phyloP scores from a whole-genome alignment of 805 yeast genomes.

The Candida quercuum region DNA sequence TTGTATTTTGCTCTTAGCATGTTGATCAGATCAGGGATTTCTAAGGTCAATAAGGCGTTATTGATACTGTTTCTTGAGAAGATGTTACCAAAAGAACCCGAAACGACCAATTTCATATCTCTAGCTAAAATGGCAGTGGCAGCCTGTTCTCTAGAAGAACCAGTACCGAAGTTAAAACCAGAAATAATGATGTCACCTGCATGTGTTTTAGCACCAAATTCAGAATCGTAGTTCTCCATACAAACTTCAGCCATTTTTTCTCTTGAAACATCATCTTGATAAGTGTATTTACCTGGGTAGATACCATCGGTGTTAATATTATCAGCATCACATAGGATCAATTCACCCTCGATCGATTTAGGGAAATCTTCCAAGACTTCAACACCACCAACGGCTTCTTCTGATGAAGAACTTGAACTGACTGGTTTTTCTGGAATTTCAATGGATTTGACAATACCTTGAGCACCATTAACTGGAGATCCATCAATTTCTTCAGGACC shows the following conservation, averaged over 20 bases:
- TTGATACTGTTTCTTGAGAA: conserved; percentile 94
- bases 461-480: conserved; percentile 40
- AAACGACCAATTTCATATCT: conserved; percentile 87
- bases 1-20: conserved; percentile 66
- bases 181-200: conserved; percentile 87
- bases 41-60: conserved; percentile 90
- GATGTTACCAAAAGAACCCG: conserved; percentile 97
- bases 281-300: conserved; percentile 98
- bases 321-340: conserved; percentile 94
- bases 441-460: conserved; percentile 40
- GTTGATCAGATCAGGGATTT: conserved; percentile 82
- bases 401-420: conserved; percentile 18
- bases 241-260: conserved; percentile 98
- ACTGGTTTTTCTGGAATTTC: conserved; percentile 25
- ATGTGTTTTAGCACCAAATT: conserved; percentile 73
- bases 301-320: conserved; percentile 97
- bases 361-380: conserved; percentile 91
- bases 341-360: conserved; percentile 79
- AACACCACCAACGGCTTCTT: conserved; percentile 38
- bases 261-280: conserved; percentile 93
- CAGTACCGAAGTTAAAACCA: conserved; percentile 97
- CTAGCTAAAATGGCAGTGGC: conserved; percentile 97
- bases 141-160: conserved; percentile 98
- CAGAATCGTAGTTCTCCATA: conserved; percentile 97
- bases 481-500: conserved; percentile 85